Percentiles rank a stretch among this genome's conserved stretches.
These are phyloP conservation scores for Penicillium roqueforti DNA, from an alignment of 495 filamentous ascomycete genomes.

Conservation along the genomic window DNA sequence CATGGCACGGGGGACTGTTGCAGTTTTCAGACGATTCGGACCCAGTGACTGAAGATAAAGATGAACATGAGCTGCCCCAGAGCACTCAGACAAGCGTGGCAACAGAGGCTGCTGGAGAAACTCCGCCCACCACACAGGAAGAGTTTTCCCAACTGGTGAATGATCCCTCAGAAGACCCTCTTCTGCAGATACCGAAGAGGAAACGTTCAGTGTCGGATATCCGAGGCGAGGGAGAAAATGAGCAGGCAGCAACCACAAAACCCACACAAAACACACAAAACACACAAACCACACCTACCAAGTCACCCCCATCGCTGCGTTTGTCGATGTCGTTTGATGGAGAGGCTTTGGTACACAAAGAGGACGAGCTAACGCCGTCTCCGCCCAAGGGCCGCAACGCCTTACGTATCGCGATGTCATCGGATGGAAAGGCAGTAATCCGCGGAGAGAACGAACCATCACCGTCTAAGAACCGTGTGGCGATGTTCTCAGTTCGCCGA, in stretches of 20 bases:
- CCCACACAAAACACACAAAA: slow-evolving; percentile 15
- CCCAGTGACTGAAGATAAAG: slow-evolving; percentile 24
- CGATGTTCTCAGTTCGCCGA: slow-evolving; percentile 48
- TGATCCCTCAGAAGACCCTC: slow-evolving; percentile 18
- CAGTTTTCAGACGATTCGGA: slow-evolving; percentile 35
- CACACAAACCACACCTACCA: slow-evolving; percentile 24
- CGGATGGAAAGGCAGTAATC: slow-evolving; percentile 50
- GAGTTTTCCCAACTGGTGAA: slow-evolving; percentile 18
- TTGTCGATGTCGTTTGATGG: slow-evolving; percentile 78
- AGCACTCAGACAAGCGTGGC: slow-evolving; percentile 40
- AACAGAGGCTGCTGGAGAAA: slow-evolving; percentile 30
- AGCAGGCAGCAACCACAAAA: slow-evolving; percentile 14
- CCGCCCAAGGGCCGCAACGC: slow-evolving; percentile 55
- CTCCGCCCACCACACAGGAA: slow-evolving; percentile 26
- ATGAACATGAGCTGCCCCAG: slow-evolving; percentile 23
- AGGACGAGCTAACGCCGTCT: slow-evolving; percentile 62
- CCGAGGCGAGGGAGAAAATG: slow-evolving; percentile 12
- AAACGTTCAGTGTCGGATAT: slow-evolving; percentile 39
- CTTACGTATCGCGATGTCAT: slow-evolving; percentile 46
- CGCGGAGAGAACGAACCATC: slow-evolving; percentile 45
- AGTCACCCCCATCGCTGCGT: slow-evolving; percentile 45
- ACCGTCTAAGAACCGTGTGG: slow-evolving; percentile 50
- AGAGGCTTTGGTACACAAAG: slow-evolving; percentile 70
- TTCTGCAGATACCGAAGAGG: slow-evolving; percentile 28
- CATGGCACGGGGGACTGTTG: slow-evolving; percentile 26